Conservation (phyloP, 345 rosid species). For the Eucalyptus polyanthemos region DNA sequence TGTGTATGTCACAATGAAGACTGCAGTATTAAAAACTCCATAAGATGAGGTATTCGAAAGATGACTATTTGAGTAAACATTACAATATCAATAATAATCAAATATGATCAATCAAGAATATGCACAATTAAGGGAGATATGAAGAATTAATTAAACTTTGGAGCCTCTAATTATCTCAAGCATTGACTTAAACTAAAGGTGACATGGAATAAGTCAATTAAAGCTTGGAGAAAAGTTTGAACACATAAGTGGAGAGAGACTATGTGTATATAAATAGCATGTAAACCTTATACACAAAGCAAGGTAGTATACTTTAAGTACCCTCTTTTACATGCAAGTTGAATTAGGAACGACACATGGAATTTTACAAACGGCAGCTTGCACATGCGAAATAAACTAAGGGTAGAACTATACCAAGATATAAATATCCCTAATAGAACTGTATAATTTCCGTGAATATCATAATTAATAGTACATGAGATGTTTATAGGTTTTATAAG, state of each 20-base stretch:
- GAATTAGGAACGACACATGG: not conserved
- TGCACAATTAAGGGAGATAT: not conserved
- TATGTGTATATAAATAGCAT: not conserved
- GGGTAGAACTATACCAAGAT: not conserved
- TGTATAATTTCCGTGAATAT: not conserved
- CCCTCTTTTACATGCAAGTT: not conserved
- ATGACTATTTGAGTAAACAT: not conserved
- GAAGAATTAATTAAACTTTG: not conserved
- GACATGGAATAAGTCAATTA: not conserved
- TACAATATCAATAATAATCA: not conserved
- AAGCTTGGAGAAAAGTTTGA: not conserved
- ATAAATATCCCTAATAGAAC: not conserved
- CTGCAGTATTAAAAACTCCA: not conserved
- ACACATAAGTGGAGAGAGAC: not conserved
- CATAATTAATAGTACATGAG: not conserved
- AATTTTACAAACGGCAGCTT: not conserved
- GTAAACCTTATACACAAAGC: not conserved
- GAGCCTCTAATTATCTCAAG: not conserved
- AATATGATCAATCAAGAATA: not conserved
- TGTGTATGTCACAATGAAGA: not conserved
- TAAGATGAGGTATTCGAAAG: not conserved
- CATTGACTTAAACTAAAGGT: not conserved
- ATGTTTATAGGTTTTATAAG: not conserved
- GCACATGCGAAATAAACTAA: not conserved
- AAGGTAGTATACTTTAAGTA: not conserved